phyloP scores from a whole-genome alignment of 2,329 filamentous ascomycete genomes.

The Cercospora nicotianae region DNA sequence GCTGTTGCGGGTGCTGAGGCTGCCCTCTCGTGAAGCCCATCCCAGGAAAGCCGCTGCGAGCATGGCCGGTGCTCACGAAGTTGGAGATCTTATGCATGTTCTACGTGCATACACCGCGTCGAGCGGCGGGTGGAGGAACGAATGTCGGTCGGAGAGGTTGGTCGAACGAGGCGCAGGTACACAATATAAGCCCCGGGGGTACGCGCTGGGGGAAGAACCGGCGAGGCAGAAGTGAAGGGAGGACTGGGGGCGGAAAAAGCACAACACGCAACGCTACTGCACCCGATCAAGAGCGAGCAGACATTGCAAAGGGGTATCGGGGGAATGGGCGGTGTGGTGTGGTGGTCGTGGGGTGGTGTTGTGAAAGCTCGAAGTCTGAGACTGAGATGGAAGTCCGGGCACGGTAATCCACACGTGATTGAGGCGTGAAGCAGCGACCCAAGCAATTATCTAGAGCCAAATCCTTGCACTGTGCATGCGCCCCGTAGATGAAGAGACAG shows the following conservation, averaged over 20 bases:
- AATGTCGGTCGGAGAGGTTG: conserved; percentile 15
- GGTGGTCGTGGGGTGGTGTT: conserved; percentile 12
- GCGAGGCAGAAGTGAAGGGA: conserved; percentile 17
- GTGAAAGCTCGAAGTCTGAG: conserved; percentile 11
- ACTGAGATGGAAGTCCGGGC: conserved; percentile 1
- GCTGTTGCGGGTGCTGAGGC: conserved; percentile 46
- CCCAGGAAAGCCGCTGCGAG: conserved; percentile 64
- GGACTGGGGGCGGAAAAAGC: conserved; percentile 16
- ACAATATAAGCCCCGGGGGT: conserved; percentile 5
- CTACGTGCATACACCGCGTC: conserved; percentile 23
- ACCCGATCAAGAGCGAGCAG: conserved; percentile 28
- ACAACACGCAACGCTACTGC: conserved; percentile 24
- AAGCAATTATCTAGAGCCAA: neutral
- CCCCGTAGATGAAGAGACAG: conserved; percentile 1
- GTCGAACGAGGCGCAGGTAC: conserved; percentile 6
- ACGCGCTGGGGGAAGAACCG: neutral
- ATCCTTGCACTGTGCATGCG: neutral
- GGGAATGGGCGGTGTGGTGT: conserved; percentile 17
- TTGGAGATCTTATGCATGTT: conserved; percentile 68
- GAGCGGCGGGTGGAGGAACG: conserved; percentile 18
- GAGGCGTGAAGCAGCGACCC: conserved; percentile 1
- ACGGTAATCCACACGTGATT: neutral
- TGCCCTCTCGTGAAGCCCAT: conserved; percentile 63
- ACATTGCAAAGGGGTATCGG: conserved; percentile 19
- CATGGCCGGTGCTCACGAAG: conserved; percentile 58